phyloP scores from a whole-genome alignment of 169 alveolate species.

The Plasmodium billcollinsi region DNA sequence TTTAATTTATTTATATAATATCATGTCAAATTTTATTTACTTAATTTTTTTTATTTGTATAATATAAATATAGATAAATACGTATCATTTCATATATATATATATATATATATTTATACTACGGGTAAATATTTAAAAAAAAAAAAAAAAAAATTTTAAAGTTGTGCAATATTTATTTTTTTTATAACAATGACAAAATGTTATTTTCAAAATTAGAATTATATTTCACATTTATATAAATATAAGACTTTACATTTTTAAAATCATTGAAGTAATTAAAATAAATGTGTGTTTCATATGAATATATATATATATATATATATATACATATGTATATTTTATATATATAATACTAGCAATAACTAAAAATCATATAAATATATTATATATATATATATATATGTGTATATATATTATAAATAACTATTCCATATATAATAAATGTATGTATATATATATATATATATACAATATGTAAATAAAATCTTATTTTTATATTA shows the following conservation, averaged over 20 bases:
- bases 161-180: slow-evolving; percentile 31
- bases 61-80: not conserved
- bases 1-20: no score
- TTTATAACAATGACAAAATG: slow-evolving; percentile 36
- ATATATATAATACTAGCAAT: slow-evolving; percentile 3
- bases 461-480: not conserved
- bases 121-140: not conserved
- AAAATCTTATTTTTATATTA: slow-evolving; percentile 27
- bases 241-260: slow-evolving; percentile 14
- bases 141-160: slow-evolving; percentile 36
- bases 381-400: not conserved
- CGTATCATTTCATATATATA: not conserved
- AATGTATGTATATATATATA: no score
- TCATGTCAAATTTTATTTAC: no score
- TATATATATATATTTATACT: slow-evolving; percentile 28
- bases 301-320: slow-evolving; percentile 6
- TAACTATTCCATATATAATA: no score
- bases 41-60: not conserved
- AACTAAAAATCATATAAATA: slow-evolving; percentile 7
- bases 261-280: slow-evolving; percentile 11
- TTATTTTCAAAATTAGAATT: slow-evolving; percentile 22
- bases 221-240: slow-evolving; percentile 11
- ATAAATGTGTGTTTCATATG: slow-evolving; percentile 19
- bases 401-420: not conserved
- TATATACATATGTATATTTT: no score